Evolutionary conservation across 495 filamentous ascomycete species (phyloP).

Genomic region (Trichoderma erinaceum): DNA sequence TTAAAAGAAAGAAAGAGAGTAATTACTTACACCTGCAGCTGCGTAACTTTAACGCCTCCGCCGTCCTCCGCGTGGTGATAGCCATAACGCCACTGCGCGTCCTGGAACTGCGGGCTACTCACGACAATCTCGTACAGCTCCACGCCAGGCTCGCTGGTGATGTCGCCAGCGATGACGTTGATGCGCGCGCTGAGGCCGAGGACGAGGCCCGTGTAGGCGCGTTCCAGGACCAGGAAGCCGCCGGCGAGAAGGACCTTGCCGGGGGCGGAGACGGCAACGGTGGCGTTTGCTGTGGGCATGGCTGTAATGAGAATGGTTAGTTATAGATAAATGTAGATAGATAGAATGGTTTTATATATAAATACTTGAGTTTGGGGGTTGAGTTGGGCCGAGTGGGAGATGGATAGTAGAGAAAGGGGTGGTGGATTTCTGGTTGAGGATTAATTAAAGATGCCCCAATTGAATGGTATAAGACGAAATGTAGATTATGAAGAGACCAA

Average conservation of each 20-base stretch:
- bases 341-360: neutral
- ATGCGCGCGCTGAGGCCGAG: conserved; percentile 94
- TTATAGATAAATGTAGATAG: neutral
- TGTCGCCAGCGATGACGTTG: conserved; percentile 70
- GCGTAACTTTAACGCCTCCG: conserved; percentile 71
- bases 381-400: neutral
- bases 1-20: conserved; percentile 14
- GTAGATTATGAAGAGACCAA: too few species aligned
- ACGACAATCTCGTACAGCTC: conserved; percentile 68
- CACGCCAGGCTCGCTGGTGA: conserved; percentile 50
- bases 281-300: conserved; percentile 22
- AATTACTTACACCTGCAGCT: conserved; percentile 65
- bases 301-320: neutral
- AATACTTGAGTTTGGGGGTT: neutral
- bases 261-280: conserved; percentile 75
- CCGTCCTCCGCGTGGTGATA: conserved; percentile 59
- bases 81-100: conserved; percentile 80
- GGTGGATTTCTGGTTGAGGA: too few species aligned
- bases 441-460: too few species aligned
- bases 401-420: too few species aligned
- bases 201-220: conserved; percentile 78
- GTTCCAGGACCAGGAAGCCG: conserved; percentile 91
- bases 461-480: too few species aligned
- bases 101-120: conserved; percentile 81
- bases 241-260: conserved; percentile 94